Percentiles rank a stretch among this genome's conserved stretches.
Conservation (phyloP, 805 yeast genomes). For the Yamadazyma insecticola region DNA sequence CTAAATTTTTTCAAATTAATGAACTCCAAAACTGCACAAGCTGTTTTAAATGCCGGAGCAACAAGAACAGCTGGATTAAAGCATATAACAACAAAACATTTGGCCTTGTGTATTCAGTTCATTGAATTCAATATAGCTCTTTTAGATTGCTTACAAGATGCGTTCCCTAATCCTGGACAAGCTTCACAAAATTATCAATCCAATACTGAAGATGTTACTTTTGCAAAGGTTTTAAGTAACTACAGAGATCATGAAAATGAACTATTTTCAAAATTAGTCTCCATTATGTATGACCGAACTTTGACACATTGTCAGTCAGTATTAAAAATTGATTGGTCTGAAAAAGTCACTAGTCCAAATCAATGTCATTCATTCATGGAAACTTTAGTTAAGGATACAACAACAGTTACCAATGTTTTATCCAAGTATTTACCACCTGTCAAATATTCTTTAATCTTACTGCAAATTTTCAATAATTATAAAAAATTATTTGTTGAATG, state of each 20-base stretch:
- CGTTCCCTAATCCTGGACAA: slow-evolving; percentile 8
- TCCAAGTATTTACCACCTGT: slow-evolving; percentile 51
- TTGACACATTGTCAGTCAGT: slow-evolving; percentile 46
- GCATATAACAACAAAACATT: slow-evolving; percentile 69
- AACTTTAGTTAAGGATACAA: slow-evolving; percentile 58
- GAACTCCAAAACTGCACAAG: slow-evolving; percentile 52
- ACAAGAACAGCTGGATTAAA: slow-evolving; percentile 67
- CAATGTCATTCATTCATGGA: slow-evolving; percentile 64
- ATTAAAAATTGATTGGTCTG: slow-evolving; percentile 46
- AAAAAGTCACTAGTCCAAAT: slow-evolving; percentile 35
- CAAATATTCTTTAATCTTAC: slow-evolving; percentile 42
- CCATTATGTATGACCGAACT: slow-evolving; percentile 66
- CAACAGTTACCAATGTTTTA: slow-evolving; percentile 58
- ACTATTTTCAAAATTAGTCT: slow-evolving; percentile 58
- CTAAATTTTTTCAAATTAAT: slow-evolving; percentile 40
- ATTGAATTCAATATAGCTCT: slow-evolving; percentile 43
- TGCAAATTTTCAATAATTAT: slow-evolving; percentile 53
- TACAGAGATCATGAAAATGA: slow-evolving; percentile 61
- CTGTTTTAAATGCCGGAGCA: slow-evolving; percentile 72
- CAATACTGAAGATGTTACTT: slow-evolving; percentile 23
- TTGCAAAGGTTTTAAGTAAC: slow-evolving; percentile 27
- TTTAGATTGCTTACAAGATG: slow-evolving; percentile 17
- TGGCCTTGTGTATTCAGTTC: slow-evolving; percentile 65
- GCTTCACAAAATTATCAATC: slow-evolving; percentile 4
- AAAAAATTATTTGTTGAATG: slow-evolving; percentile 50